Evolutionary conservation across 192 early-diverging fungal species (phyloP), one percentile per base, ranked within the genome.

Genomic region (Coemansia sp.): DNA sequence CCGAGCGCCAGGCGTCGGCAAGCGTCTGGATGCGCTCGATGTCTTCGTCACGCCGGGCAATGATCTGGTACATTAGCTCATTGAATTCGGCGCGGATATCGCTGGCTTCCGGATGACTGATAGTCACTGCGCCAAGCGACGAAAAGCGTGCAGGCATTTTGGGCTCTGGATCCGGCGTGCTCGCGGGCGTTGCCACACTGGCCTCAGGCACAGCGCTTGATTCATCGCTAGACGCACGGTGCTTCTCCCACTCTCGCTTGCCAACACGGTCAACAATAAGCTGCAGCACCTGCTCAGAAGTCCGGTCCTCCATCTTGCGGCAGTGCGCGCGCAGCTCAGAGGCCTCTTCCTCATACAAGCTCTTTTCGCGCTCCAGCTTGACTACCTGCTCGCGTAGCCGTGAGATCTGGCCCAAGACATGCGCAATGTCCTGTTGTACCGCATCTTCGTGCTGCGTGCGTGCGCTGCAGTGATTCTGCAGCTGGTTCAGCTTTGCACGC

Each of bases 71-170:
- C 24, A 79, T 60, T 47, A 79, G 61, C 68, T 66, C 76, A 43
- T 79, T 80, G 48, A 80, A 80, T 59, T 80, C 77, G 23, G 71
- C 54, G 35, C 77, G 77, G 41, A 80, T 80, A 45, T 80, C 77
- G 65, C 61, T 59, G 19, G 77, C 77, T 53, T 80, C 70, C 1
- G 77, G 77, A 37, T 80, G 77, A 55, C 77, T 74, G 57, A 80
- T 39, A 7, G 67, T 20, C 29, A 80, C 54, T 14, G 64, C 29
- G 41, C 71, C 59, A 6, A 71, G 26, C 12, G 59, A 41, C 12
- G 68, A 57, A 68, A 69, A 70, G 23, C 61, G 64, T 22, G 64
- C 26, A n/a, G 61, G 59, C 23, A 61, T 6, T 29, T 53, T 60
- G 39, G 37, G 39, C 4, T 61, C 62, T 3, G 27, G n/a, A 35